A percentile compares a stretch with the other conserved stretches of the same genome.
phyloP scores from a whole-genome alignment of 495 filamentous ascomycete genomes.

The Penicillium tannophilum region DNA sequence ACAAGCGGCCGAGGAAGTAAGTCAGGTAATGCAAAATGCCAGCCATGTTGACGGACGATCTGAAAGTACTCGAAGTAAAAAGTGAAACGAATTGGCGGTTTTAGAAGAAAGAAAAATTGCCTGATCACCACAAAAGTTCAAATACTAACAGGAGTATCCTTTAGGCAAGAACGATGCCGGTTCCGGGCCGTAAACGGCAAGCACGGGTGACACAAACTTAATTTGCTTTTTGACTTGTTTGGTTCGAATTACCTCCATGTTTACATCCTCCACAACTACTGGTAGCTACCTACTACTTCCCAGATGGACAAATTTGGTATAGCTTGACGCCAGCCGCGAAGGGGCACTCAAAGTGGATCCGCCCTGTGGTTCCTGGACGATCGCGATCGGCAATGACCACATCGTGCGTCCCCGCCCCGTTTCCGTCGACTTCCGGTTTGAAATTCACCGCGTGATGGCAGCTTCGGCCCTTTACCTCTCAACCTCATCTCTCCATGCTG shows the following conservation, averaged over 20 bases:
- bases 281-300: neutral
- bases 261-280: neutral
- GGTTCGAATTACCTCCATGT: neutral
- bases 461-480: slow-evolving; percentile 18
- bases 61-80: neutral
- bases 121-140: no score
- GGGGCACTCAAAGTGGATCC: neutral
- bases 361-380: slow-evolving; percentile 14
- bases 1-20: slow-evolving; percentile 22
- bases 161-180: slow-evolving; percentile 11
- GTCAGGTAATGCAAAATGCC: slow-evolving; percentile 25
- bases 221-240: neutral
- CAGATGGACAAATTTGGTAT: neutral
- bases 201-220: neutral
- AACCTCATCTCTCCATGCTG: slow-evolving; percentile 20
- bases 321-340: neutral
- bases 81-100: no score
- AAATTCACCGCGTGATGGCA: slow-evolving; percentile 5
- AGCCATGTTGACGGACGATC: neutral
- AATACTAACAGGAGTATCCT: no score
- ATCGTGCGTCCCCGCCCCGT: slow-evolving; percentile 12
- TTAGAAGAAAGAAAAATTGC: no score
- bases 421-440: slow-evolving; percentile 31
- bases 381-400: slow-evolving; percentile 17
- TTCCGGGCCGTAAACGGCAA: slow-evolving; percentile 33